These are phyloP conservation scores for Eucalyptus regnans DNA, from an alignment of 345 rosid genomes.

Conservation along the genomic window DNA sequence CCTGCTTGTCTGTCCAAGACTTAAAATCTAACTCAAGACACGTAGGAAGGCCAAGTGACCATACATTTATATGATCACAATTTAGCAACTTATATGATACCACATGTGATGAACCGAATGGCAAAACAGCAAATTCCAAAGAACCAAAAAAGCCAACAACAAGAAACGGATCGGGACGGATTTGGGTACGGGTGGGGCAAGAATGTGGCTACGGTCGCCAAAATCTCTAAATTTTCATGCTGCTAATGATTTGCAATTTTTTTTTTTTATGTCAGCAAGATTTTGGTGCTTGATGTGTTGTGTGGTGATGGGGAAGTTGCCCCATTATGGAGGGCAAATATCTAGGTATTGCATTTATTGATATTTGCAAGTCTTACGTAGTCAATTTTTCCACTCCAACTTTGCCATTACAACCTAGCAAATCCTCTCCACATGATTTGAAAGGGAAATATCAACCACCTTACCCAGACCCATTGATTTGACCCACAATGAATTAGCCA, in stretches of 20 bases:
- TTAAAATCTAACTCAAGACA: background rate
- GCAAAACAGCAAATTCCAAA: background rate
- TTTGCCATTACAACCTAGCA: background rate
- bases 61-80: background rate
- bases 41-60: background rate
- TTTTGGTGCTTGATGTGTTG: background rate
- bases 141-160: background rate
- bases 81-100: background rate
- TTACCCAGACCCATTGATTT: too few relatives aligned
- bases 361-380: background rate
- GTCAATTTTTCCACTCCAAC: background rate
- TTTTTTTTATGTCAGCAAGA: background rate
- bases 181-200: background rate
- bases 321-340: background rate
- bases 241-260: background rate
- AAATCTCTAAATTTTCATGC: background rate
- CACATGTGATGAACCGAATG: background rate
- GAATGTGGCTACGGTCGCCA: background rate
- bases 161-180: background rate
- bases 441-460: background rate
- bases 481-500: background rate
- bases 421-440: background rate
- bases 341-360: background rate
- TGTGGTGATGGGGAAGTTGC: background rate
- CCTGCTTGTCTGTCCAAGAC: background rate